Conservation (phyloP, 176 grass and related monocot species). For the Avena sativa region DNA sequence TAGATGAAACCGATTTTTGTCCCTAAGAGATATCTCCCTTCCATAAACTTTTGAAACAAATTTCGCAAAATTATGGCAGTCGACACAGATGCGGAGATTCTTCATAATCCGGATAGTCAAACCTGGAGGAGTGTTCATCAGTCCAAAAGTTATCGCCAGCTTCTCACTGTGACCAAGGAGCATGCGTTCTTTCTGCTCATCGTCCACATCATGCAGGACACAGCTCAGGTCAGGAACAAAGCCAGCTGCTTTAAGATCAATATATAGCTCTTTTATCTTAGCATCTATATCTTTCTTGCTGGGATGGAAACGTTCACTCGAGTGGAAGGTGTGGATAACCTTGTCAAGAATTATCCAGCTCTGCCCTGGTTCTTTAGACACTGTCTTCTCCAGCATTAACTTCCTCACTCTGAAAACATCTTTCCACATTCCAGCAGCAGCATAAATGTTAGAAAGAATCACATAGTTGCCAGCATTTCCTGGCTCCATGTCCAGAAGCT, state of each 20-base stretch:
- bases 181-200: conserved; percentile 79
- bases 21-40: conserved; percentile 69
- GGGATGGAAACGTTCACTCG: conserved; percentile 62
- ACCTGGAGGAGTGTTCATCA: conserved; percentile 58
- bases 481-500: conserved; percentile 73
- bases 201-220: conserved; percentile 84
- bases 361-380: conserved; percentile 72
- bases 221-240: conserved; percentile 76
- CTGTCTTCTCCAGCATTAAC: conserved; percentile 65
- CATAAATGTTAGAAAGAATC: conserved; percentile 89
- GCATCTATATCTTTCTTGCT: conserved; percentile 64
- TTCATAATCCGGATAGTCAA: conserved; percentile 62
- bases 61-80: conserved; percentile 88
- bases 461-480: conserved; percentile 85
- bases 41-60: conserved; percentile 69
- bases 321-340: conserved; percentile 66
- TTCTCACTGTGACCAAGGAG: conserved; percentile 81
- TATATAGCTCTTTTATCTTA: conserved; percentile 61
- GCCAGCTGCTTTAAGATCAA: conserved; percentile 69
- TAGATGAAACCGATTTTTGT: conserved; percentile 78
- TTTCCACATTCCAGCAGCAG: conserved; percentile 72
- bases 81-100: conserved; percentile 80
- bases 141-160: conserved; percentile 73
- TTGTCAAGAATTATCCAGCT: conserved; percentile 79
- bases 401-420: conserved; percentile 69